Conservation (phyloP, 345 rosid genomes). For the thale cress (Arabidopsis thaliana) region DNA sequence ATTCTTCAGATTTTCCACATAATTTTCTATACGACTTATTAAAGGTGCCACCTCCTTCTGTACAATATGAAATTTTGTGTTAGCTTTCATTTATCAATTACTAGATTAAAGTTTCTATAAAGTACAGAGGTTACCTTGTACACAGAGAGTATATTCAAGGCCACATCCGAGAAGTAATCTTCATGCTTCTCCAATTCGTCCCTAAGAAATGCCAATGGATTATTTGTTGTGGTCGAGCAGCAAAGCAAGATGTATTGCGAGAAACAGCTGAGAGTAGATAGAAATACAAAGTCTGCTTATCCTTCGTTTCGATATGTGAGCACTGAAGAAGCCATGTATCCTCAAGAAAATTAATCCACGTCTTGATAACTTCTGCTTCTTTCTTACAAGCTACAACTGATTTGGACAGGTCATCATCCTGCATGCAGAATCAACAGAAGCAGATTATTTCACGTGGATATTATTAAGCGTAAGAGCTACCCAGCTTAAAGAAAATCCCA, state of each 20-base stretch:
- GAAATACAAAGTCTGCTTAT: conserved; percentile 76
- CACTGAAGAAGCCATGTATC: conserved; percentile 89
- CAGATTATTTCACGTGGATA: conserved; percentile 12
- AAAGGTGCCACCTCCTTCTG: conserved; percentile 89
- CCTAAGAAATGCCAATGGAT: conserved; percentile 48
- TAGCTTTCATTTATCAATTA: conserved; percentile 19
- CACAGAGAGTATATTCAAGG: conserved; percentile 64
- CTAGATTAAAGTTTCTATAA: conserved; percentile 22
- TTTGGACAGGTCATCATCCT: conserved; percentile 93
- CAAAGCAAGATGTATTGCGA: conserved; percentile 11
- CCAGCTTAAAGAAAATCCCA: conserved; percentile 34
- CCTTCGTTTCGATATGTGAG: conserved; percentile 66
- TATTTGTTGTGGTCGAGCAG: conserved; percentile 22
- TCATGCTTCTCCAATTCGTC: conserved; percentile 88
- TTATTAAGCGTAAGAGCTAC: conserved; percentile 21
- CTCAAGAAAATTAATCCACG: conserved; percentile 94
- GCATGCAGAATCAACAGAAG: conserved; percentile 38
- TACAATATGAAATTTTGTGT: conserved; percentile 25
- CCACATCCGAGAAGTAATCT: conserved; percentile 71
- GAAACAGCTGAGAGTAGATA: conserved; percentile 42
- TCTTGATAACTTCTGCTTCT: conserved; percentile 79
- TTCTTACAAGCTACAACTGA: conserved; percentile 72
- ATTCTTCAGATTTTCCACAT: conserved; percentile 86
- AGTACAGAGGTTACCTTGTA: conserved; percentile 63
- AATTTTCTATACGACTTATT: conserved; percentile 67